Conservation (phyloP, 164 flowering plant genomes). For the Paratinospora sagittata region DNA sequence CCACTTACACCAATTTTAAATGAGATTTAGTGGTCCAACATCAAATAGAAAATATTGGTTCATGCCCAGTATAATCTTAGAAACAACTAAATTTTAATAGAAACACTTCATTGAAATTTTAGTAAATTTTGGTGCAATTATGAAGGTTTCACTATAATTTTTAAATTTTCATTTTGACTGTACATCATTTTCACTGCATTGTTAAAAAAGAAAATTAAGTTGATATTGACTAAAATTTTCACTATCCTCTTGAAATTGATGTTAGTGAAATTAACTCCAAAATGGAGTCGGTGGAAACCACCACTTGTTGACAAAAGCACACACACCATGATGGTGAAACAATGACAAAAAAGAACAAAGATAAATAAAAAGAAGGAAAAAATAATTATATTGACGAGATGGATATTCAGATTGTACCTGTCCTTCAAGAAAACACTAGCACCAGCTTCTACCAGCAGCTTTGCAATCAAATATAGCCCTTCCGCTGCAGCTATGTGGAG, state of each 20-base stretch:
- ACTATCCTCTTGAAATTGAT: background rate
- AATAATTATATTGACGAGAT: background rate
- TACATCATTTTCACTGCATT: background rate
- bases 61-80: background rate
- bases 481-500: constrained; percentile 87
- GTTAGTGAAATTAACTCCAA: background rate
- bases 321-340: background rate
- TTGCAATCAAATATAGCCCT: constrained; percentile 60
- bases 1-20: background rate
- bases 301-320: background rate
- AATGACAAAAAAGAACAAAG: too few species aligned
- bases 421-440: constrained; percentile 77
- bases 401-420: constrained; percentile 43
- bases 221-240: background rate
- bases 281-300: background rate
- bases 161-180: background rate
- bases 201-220: background rate
- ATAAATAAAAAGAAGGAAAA: background rate
- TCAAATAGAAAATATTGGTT: background rate
- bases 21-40: background rate
- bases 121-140: background rate
- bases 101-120: background rate
- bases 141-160: background rate
- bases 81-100: background rate
- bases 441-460: constrained; percentile 71